Evolutionary conservation across 768 basidiomycete genomes (phyloP).

Genomic region (Kwoniella mangroviensis): DNA sequence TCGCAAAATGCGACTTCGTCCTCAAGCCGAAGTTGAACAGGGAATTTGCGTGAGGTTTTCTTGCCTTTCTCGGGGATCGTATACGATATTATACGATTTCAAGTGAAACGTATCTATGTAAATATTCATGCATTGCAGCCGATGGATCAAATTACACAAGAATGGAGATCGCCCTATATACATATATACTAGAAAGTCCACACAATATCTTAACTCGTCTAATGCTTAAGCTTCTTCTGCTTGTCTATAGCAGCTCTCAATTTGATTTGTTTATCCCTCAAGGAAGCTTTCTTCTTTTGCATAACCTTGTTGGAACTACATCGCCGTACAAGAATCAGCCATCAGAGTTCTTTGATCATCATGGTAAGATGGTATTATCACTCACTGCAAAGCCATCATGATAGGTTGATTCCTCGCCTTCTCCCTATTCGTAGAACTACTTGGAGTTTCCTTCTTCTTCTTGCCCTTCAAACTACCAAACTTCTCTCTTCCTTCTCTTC

Average conservation of each 20-base stretch:
- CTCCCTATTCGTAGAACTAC: conserved; percentile 88
- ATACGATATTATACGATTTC: neutral
- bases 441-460: conserved; percentile 77
- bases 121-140: too few species aligned
- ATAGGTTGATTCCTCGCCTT: conserved; percentile 93
- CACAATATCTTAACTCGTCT: neutral
- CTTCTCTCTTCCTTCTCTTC: conserved; percentile 92
- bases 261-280: conserved; percentile 58
- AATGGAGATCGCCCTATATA: too few species aligned
- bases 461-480: conserved; percentile 90
- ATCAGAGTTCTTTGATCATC: neutral
- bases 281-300: conserved; percentile 58
- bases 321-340: neutral
- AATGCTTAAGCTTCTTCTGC: conserved; percentile 53
- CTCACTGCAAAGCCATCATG: conserved; percentile 65
- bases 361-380: conserved; percentile 15
- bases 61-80: too few species aligned
- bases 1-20: too few species aligned
- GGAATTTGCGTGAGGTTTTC: too few species aligned
- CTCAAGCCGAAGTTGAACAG: too few species aligned
- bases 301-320: conserved; percentile 55
- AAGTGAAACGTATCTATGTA: too few species aligned
- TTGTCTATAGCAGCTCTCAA: conserved; percentile 54
- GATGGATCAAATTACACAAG: too few species aligned
- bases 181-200: too few species aligned